phyloP scores from a whole-genome alignment of 495 filamentous ascomycete genomes.

The Penicillium riverlandense region DNA sequence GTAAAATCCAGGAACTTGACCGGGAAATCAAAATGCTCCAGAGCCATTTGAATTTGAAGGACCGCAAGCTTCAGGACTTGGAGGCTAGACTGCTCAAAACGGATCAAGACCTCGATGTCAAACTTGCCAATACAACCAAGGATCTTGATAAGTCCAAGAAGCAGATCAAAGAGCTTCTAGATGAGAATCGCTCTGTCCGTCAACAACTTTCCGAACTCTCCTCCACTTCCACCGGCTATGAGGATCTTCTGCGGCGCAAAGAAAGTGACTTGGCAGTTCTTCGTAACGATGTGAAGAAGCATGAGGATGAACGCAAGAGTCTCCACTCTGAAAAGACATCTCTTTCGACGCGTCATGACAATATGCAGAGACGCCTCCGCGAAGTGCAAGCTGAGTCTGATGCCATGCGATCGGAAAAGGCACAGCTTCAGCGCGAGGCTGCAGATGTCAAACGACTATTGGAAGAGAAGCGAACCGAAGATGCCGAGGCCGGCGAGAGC shows the following conservation, averaged over 20 bases:
- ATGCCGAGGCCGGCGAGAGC: slow-evolving; percentile 77
- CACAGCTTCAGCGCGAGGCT: slow-evolving; percentile 78
- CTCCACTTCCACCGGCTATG: slow-evolving; percentile 86
- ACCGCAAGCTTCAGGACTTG: slow-evolving; percentile 82
- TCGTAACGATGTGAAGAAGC: slow-evolving; percentile 71
- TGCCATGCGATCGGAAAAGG: slow-evolving; percentile 75
- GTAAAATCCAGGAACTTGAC: slow-evolving; percentile 62
- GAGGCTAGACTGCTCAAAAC: slow-evolving; percentile 76
- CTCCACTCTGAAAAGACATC: slow-evolving; percentile 68
- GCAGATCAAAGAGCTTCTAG: slow-evolving; percentile 65
- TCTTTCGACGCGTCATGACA: slow-evolving; percentile 69
- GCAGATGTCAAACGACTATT: slow-evolving; percentile 81
- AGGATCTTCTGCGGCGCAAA: slow-evolving; percentile 85
- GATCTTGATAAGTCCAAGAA: slow-evolving; percentile 65
- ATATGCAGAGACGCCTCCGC: slow-evolving; percentile 66
- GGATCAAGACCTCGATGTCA: slow-evolving; percentile 87
- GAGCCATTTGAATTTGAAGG: slow-evolving; percentile 83
- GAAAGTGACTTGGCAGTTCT: slow-evolving; percentile 88
- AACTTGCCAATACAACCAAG: slow-evolving; percentile 73
- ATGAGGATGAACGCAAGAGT: slow-evolving; percentile 65
- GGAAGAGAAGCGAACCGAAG: slow-evolving; percentile 82
- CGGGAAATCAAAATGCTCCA: slow-evolving; percentile 87
- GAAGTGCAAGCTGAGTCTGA: slow-evolving; percentile 84
- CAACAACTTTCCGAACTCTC: slow-evolving; percentile 83
- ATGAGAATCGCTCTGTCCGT: slow-evolving; percentile 78